phyloP scores from a whole-genome alignment of 2,329 filamentous ascomycete species.

The Beauveria scarabaeidicola region DNA sequence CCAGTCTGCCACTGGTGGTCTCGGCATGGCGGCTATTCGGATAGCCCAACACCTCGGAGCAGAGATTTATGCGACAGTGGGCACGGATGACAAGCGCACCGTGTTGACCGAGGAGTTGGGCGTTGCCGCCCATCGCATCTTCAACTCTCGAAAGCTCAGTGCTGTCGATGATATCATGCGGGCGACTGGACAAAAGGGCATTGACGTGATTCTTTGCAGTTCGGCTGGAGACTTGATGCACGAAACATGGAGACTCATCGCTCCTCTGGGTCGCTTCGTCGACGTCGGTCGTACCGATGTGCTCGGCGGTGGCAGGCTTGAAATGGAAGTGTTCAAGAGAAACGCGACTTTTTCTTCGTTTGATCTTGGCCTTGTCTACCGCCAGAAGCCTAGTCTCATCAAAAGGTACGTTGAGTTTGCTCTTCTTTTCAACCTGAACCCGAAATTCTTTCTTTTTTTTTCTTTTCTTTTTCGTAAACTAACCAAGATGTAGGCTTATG shows the following conservation, averaged over 20 bases:
- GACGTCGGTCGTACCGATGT: conserved; percentile 29
- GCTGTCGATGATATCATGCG: conserved; percentile 21
- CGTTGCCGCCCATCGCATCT: conserved; percentile 25
- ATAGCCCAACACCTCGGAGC: conserved; percentile 26
- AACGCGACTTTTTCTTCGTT: conserved; percentile 30
- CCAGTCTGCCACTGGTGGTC: conserved; percentile 27
- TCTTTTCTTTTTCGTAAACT: not conserved
- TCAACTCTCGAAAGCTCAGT: conserved; percentile 22
- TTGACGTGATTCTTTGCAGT: conserved; percentile 26
- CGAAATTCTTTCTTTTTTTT: not conserved
- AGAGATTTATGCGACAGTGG: conserved; percentile 30
- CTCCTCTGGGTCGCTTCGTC: conserved; percentile 25
- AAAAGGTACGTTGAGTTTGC: not conserved
- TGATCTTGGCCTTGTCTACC: conserved; percentile 21
- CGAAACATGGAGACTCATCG: conserved; percentile 25
- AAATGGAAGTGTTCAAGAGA: conserved; percentile 28
- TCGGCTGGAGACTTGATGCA: conserved; percentile 21
- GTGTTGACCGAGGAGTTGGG: conserved; percentile 19
- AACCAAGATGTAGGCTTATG: not conserved
- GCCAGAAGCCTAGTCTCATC: not conserved
- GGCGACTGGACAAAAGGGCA: conserved; percentile 20
- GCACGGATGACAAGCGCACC: conserved; percentile 20
- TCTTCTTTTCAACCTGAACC: not conserved
- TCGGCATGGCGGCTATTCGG: conserved; percentile 31
- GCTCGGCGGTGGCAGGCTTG: conserved; percentile 23